Evolutionary conservation across 192 early-diverging fungal species (phyloP).

Genomic region (Lobulomyces angularis): DNA sequence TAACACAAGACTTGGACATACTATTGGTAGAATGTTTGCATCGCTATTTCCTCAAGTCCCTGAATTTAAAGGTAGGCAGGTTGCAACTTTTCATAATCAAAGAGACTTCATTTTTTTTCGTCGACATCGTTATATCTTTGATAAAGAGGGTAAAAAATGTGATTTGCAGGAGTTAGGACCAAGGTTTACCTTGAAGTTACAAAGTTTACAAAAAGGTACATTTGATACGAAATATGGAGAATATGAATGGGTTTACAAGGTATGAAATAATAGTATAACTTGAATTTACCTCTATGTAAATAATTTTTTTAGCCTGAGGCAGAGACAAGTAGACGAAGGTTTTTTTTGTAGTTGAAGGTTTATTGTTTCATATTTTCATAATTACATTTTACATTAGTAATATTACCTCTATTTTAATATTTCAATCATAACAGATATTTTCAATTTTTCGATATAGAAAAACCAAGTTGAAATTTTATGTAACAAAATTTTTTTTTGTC

Average conservation of each 20-base stretch:
- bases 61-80: constrained; percentile 90
- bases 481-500: no score
- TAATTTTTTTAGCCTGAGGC: constrained; percentile 44
- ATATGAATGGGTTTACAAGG: constrained; percentile 94
- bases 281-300: constrained; percentile 7
- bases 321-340: constrained; percentile 79
- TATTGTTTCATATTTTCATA: constrained; percentile 6
- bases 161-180: constrained; percentile 95
- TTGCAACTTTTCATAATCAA: constrained; percentile 95
- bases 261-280: constrained; percentile 1
- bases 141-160: constrained; percentile 45
- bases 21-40: constrained; percentile 90
- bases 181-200: constrained; percentile 83
- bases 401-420: no score
- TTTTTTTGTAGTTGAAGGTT: constrained; percentile 53
- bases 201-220: constrained; percentile 91
- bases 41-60: constrained; percentile 94
- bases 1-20: constrained; percentile 88
- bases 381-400: no score
- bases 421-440: no score
- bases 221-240: constrained; percentile 81
- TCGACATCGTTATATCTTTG: constrained; percentile 83
- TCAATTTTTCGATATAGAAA: no score
- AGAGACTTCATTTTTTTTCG: constrained; percentile 99
- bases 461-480: no score